These are phyloP conservation scores for Periglandula ipomoeae DNA, from an alignment of 2,329 filamentous ascomycete species.

Conservation along the genomic window DNA sequence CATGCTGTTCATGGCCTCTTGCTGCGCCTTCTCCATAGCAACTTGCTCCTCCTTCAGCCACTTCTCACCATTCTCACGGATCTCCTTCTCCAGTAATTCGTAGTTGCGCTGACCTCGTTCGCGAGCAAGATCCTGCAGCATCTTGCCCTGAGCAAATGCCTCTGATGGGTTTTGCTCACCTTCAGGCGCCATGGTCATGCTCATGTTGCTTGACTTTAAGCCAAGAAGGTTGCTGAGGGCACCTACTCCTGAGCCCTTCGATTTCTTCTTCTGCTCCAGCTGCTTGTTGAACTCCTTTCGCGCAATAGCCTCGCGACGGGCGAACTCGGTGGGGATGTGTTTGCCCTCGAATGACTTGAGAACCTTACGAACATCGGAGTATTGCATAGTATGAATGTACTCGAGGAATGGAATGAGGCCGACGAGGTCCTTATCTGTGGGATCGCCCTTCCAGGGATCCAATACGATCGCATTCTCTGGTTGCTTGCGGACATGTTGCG, in stretches of 20 bases:
- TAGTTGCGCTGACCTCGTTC: slow-evolving; percentile 89
- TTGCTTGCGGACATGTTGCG: slow-evolving; percentile 73
- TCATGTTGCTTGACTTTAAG: slow-evolving; percentile 61
- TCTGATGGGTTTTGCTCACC: slow-evolving; percentile 65
- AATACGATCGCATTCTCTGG: slow-evolving; percentile 95
- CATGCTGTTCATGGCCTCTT: slow-evolving; percentile 89
- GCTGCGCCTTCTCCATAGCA: slow-evolving; percentile 78
- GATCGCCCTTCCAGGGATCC: slow-evolving; percentile 79
- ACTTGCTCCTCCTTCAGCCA: slow-evolving; percentile 92
- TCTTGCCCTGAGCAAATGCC: slow-evolving; percentile 85
- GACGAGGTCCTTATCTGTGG: slow-evolving; percentile 78
- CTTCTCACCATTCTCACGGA: slow-evolving; percentile 85
- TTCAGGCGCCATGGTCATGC: slow-evolving; percentile 48
- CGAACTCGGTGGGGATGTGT: slow-evolving; percentile 84
- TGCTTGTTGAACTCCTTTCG: slow-evolving; percentile 79
- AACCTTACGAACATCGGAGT: slow-evolving; percentile 76
- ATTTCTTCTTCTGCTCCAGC: slow-evolving; percentile 57
- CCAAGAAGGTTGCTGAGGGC: slow-evolving; percentile 66
- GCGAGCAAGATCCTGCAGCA: slow-evolving; percentile 88
- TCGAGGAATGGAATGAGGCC: slow-evolving; percentile 92
- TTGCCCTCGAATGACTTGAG: slow-evolving; percentile 83
- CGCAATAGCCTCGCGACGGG: slow-evolving; percentile 74
- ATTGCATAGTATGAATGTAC: slow-evolving; percentile 91
- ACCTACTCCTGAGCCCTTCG: slow-evolving; percentile 51
- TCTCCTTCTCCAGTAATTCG: slow-evolving; percentile 79